Percentiles rank a stretch among this genome's conserved stretches.
phyloP scores from a whole-genome alignment of 768 basidiomycete genomes.

The Galerina sulciceps region DNA sequence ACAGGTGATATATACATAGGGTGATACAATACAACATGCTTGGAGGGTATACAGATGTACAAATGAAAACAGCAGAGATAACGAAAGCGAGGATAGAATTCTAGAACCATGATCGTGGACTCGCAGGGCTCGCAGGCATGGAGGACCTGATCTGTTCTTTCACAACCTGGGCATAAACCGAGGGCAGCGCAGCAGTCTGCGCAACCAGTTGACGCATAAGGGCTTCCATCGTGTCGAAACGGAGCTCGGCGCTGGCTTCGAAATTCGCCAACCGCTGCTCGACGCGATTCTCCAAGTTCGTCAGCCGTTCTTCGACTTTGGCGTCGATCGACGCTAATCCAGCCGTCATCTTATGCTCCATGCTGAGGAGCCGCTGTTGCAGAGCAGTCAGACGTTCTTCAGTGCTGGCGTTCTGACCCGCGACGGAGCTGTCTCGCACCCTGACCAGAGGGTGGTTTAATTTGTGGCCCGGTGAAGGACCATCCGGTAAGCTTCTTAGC shows the following conservation, averaged over 20 bases:
- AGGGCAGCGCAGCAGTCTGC: conserved; percentile 30
- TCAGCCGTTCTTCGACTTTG: conserved; percentile 29
- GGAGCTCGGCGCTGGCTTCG: conserved; percentile 17
- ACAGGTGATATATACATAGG: too few species aligned
- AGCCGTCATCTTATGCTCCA: conserved; percentile 32
- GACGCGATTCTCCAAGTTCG: conserved; percentile 26
- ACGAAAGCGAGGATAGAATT: too few species aligned
- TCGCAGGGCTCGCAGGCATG: not conserved
- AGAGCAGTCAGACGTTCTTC: conserved; percentile 32
- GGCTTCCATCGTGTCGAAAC: conserved; percentile 24
- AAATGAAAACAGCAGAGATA: too few species aligned
- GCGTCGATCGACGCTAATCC: conserved; percentile 29
- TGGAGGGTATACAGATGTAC: too few species aligned
- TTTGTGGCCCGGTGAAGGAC: conserved; percentile 23
- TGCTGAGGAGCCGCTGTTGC: conserved; percentile 30
- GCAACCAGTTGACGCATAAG: conserved; percentile 27
- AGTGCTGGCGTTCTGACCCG: conserved; percentile 21
- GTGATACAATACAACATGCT: not conserved
- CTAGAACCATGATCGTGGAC: too few species aligned
- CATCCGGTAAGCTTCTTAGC: conserved; percentile 6
- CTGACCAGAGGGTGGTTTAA: conserved; percentile 32
- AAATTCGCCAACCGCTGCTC: conserved; percentile 12
- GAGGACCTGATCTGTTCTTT: conserved; percentile 16
- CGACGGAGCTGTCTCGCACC: conserved; percentile 26
- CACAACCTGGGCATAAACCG: conserved; percentile 29